Evolutionary conservation across 495 filamentous ascomycete species (phyloP), one percentile per base, ranked within the genome.

Genomic region (Neurospora tetraspora): DNA sequence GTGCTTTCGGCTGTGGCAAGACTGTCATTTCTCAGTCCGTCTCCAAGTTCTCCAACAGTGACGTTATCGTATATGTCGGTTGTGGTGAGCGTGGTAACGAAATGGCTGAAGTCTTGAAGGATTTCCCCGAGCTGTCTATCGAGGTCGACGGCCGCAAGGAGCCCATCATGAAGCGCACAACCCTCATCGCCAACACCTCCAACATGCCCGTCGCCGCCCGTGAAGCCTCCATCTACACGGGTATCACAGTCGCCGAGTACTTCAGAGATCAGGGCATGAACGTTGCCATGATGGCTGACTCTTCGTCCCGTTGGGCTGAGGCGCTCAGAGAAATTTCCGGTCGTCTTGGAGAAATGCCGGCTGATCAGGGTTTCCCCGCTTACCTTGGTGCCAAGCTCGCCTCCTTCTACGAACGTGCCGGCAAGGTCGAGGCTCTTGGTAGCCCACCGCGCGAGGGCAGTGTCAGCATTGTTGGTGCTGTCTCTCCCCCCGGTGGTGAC

Each of bases 101-200:
- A 83, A 99, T 99, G 96, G 96, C 96, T 74, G 96, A 99, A 88
- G 96, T 99, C 74, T 88, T 99, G 87, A 98, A 97, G 93, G 96
- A 99, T 82, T 99, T 99, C 88, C 96, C 96, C 47, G 93, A 97
- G 88, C 91, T 99, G 73, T 90, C 91, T 36, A 98, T 98, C 82
- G 88, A 93, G 20, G 87, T 98, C 73, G 88, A 94, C 34, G 96
- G 96, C 76, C 93, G 94, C 78, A 91, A 93, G 85, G 96, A 98
- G 80, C 93, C 96, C 72, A 98, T 99, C 87, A 99, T 99, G 96
- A 99, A 98, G 89, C 96, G 96, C 78, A 98, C 96, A 70, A 94
- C 93, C 53, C 88, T 99, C 70, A 98, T 99, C 80, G 96, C 96
- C 79, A 99, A 99, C 82, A 99, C 96, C 37, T 99, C 96, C 73